Base-by-base conservation (phyloP, 2,329 filamentous ascomycete species). In the Fusarium zealandicum region DNA sequence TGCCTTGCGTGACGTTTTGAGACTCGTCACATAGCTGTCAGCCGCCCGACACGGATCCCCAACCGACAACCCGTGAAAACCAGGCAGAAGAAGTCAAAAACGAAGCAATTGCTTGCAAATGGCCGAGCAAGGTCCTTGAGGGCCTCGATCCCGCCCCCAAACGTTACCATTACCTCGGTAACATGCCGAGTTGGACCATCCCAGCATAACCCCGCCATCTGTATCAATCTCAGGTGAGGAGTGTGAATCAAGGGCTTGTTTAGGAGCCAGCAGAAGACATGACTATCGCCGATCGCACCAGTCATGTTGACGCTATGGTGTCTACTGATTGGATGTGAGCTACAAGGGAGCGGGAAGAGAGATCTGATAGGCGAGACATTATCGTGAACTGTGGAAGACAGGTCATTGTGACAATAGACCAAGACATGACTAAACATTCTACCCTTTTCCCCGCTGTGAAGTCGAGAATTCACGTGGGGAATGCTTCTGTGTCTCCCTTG, bases 341-440 rank as follows among this genome's bases (percentile, higher is more conserved):
- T 36, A 43, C 27, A 27, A 44, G 31, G 40, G 40, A 14, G 25
- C 18, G 32, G 12, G 7, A 35, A 18, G 25, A n/a, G 17, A 22
- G 22, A 41, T 35, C 18, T 36, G 30, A 36, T 22, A 16, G 20
- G 30, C 22, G n/a, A 43, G 30, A 50, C 31, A 43, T 4, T 37
- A 33, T 22, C 28, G 45, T 60, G 31, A 57, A 55, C 16, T 37
- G 31, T 18, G 17, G 14, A 36, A 38, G 27, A 39, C 22, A 39
- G 35, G 28, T 39, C 16, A 51, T 33, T 45, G 14, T 45, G 31
- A 30, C 28, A 14, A 28, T 53, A 36, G 61, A 61, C 35, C 11
- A 37, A 18, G 44, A 32, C 18, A 37, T 12, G 11, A 14, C 20
- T 18, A 47, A 22, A 47, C 44, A 48, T 48, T 39, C 14, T 20